Evolutionary conservation across 257 asterid genomes (phyloP).

Genomic region (Nemophila menziesii): DNA sequence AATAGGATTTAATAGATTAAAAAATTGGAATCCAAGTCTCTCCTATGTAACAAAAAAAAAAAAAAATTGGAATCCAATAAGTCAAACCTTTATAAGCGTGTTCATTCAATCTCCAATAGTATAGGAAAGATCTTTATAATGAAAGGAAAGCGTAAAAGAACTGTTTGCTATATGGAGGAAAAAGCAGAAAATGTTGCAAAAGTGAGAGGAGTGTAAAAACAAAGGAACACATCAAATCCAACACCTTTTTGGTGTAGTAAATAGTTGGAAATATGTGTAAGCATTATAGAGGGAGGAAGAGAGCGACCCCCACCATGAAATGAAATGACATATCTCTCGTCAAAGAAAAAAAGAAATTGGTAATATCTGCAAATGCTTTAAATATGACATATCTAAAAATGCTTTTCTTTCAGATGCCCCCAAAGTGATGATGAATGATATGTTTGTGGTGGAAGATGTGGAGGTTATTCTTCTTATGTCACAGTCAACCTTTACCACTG

Average conservation of each 20-base stretch:
- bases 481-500: conserved; percentile 22
- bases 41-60: too few species aligned
- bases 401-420: conserved; percentile 11
- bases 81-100: conserved; percentile 16
- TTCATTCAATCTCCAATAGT: conserved; percentile 27
- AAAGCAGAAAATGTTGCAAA: conserved; percentile 31
- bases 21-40: too few species aligned
- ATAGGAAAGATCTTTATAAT: conserved; percentile 29
- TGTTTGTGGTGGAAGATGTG: conserved; percentile 15
- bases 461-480: conserved; percentile 7
- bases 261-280: conserved; percentile 8
- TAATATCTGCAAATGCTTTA: too few species aligned
- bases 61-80: background rate
- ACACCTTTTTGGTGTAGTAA: conserved; percentile 28
- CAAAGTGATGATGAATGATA: conserved; percentile 18
- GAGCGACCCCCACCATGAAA: conserved; percentile 16
- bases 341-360: too few species aligned
- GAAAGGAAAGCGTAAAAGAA: background rate
- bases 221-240: conserved; percentile 46
- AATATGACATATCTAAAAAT: conserved; percentile 5
- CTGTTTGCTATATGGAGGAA: conserved; percentile 8
- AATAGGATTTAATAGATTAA: too few species aligned
- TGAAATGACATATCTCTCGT: too few species aligned
- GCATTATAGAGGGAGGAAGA: conserved; percentile 3
- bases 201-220: conserved; percentile 30